Percentiles rank a stretch among this genome's conserved stretches.
Conservation (phyloP, 2,329 filamentous ascomycete species). For the Drechslerella coelobrocha region DNA sequence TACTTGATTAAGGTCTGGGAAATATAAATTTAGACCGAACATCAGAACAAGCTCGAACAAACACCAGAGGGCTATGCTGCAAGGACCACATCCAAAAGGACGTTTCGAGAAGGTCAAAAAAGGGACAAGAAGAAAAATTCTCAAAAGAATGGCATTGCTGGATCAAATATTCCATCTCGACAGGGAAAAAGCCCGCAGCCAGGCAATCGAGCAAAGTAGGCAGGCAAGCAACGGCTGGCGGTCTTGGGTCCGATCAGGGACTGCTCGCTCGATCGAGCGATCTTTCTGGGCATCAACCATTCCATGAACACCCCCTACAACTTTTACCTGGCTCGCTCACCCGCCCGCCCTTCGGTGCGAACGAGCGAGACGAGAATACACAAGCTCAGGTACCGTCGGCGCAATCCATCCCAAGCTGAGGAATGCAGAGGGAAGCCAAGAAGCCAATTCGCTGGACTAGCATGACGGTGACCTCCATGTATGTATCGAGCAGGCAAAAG, state of each 20-base stretch:
- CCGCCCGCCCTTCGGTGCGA: not conserved
- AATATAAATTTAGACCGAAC: constrained; percentile 26
- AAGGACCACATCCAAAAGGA: constrained; percentile 1
- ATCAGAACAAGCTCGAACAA: too few relatives aligned
- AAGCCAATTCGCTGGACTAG: not conserved
- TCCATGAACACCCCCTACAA: not conserved
- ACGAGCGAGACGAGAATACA: not conserved
- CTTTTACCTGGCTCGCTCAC: not conserved
- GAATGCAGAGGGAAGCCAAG: not conserved
- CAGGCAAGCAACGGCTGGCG: not conserved
- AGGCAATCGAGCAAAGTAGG: constrained; percentile 6
- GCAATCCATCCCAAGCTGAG: constrained; percentile 25
- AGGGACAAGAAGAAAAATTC: constrained; percentile 10
- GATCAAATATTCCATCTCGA: not conserved
- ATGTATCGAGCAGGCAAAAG: too few relatives aligned
- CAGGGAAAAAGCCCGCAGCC: constrained; percentile 14
- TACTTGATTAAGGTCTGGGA: too few relatives aligned
- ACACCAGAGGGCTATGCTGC: constrained; percentile 39
- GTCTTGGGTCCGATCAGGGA: constrained; percentile 9
- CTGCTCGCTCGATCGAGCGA: constrained; percentile 17
- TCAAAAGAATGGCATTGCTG: constrained; percentile 5
- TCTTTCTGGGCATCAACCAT: constrained; percentile 1
- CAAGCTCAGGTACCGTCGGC: constrained; percentile 41
- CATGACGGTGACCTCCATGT: not conserved
- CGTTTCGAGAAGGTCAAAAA: constrained; percentile 48